Conservation (phyloP, 768 basidiomycete genomes). For the Lactarius hengduanensis region DNA sequence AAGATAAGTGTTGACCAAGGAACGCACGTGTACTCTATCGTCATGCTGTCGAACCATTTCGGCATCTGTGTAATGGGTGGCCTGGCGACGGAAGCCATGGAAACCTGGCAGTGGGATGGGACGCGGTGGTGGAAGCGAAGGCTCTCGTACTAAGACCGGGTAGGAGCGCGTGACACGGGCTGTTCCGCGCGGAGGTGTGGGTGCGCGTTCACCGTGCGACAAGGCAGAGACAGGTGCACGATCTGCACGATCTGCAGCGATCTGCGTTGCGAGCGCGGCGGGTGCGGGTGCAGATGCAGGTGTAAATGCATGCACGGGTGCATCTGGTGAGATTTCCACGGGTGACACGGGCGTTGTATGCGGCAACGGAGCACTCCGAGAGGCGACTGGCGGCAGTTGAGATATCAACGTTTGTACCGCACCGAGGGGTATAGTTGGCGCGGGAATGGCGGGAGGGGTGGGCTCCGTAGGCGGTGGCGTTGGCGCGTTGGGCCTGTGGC, state of each 20-base stretch:
- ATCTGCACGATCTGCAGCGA: neutral
- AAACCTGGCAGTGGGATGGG: neutral
- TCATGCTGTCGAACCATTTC: neutral
- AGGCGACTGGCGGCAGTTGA: neutral
- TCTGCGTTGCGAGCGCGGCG: neutral
- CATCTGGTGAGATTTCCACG: neutral
- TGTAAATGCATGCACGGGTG: neutral
- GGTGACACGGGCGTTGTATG: neutral
- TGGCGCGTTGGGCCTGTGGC: neutral
- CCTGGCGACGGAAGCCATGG: neutral
- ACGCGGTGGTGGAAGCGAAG: neutral
- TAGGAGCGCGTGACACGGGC: conserved; percentile 1
- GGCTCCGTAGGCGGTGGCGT: neutral
- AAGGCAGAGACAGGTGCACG: neutral
- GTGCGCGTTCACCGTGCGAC: neutral
- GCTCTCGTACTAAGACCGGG: neutral
- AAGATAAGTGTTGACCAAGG: neutral
- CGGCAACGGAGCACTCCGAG: neutral
- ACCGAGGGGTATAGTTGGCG: neutral
- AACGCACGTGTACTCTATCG: conserved; percentile 1
- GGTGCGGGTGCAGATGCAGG: neutral
- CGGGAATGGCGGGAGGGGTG: neutral
- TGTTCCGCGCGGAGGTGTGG: conserved; percentile 10
- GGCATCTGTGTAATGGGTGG: neutral
- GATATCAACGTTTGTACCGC: conserved; percentile 3